Percentiles rank a stretch among this genome's conserved stretches.
Evolutionary conservation across 306 rosid genomes (phyloP).

Genomic region (Medicago truncatula): DNA sequence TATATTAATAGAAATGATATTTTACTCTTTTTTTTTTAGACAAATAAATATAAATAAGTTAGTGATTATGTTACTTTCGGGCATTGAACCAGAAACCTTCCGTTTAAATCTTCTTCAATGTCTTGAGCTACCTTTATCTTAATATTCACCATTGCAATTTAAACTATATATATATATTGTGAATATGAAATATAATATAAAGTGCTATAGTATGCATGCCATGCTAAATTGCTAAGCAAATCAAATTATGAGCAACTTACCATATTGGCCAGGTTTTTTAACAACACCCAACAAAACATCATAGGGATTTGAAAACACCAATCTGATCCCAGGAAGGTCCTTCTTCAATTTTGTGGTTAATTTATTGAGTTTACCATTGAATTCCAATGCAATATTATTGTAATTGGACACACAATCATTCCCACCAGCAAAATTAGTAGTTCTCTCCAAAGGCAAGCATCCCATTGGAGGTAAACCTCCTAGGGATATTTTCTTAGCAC

Average conservation of each 20-base stretch:
- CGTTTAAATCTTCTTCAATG: too few relatives aligned
- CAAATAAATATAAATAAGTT: too few relatives aligned
- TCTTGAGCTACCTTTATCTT: too few relatives aligned
- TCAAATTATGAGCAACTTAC: constrained; percentile 45
- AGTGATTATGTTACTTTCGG: too few relatives aligned
- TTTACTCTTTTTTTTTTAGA: too few relatives aligned
- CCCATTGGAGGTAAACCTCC: constrained; percentile 99
- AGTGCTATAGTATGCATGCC: too few relatives aligned
- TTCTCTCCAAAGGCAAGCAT: constrained; percentile 86
- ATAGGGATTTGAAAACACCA: constrained; percentile 83
- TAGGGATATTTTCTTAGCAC: constrained; percentile 82
- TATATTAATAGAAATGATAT: too few relatives aligned
- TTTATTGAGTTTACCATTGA: constrained; percentile 68
- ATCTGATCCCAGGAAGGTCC: constrained; percentile 62
- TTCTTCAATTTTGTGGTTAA: constrained; percentile 56
- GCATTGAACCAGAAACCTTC: too few relatives aligned
- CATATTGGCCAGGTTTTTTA: constrained; percentile 56
- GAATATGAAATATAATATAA: too few relatives aligned
- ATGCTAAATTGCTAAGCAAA: too few relatives aligned
- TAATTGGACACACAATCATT: constrained; percentile 54
- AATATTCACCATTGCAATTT: background rate
- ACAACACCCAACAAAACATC: constrained; percentile 54
- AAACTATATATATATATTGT: background rate
- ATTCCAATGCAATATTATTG: constrained; percentile 67
- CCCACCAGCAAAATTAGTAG: constrained; percentile 61